Evolutionary conservation across 352 stramenopile species (phyloP), one percentile per base, ranked within the genome.

Genomic region (Labyrinthula sp.): DNA sequence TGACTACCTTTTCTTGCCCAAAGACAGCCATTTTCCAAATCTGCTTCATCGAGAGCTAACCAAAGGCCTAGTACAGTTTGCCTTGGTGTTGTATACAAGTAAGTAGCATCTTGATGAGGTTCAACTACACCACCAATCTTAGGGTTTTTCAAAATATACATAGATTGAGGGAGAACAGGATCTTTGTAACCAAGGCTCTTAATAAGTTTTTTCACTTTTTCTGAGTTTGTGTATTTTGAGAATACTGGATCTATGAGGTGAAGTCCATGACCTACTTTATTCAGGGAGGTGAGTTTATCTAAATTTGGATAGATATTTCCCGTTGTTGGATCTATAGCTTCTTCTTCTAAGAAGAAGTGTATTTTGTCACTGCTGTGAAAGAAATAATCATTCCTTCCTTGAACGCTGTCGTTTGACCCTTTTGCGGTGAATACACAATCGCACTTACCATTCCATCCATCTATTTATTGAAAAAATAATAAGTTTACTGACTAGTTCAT

Each of bases 111-210:
- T 63, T 95, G 84, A 68, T 95, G 84, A n/a, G 74, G 67, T 38
- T 74, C 78, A 0, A 95, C 82, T 30, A 88, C 77, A 25, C 80
- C 82, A 24, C 84, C 82, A 40, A 91, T 85, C 24, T 63, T 67
- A 14, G 77, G 72, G 59, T 92, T 76, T 60, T 95, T 95, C 66
- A 93, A 92, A 60, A 94, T 93, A 62, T 93, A 95, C 84, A 95
- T 95, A 37, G 65, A 82, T 57, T 92, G 80, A 38, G 86, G 79
- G 0, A 83, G 67, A 23, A 89, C 67, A 1, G 84, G 81, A 23
- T 81, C 66, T 29, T 66, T 50, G 57, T 82, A 93, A 1, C 70
- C 68, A 17, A 95, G 66, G 17, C 74, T 79, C 39, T 67, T 60
- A 38, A 78, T 58, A 8, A 92, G 49, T 9, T 72, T 59, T 20